phyloP scores from a whole-genome alignment of 805 yeast genomes.

The Spathaspora gorwiae region DNA sequence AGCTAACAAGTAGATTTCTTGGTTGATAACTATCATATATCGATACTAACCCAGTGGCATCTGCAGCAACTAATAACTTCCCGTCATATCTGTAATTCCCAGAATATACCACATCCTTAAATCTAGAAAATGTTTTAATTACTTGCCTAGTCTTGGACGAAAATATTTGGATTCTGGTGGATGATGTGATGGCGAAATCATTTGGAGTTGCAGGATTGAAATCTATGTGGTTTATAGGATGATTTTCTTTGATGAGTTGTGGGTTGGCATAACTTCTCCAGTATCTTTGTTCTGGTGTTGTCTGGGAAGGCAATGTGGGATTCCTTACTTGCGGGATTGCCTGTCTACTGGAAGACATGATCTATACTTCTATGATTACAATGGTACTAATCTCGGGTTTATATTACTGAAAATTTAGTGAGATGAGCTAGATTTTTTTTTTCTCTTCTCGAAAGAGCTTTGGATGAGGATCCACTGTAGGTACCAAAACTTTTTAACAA shows the following conservation, averaged over 20 bases:
- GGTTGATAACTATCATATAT: constrained; percentile 82
- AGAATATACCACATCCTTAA: constrained; percentile 86
- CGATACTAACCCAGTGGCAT: constrained; percentile 89
- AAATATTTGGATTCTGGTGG: constrained; percentile 87
- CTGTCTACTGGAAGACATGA: constrained; percentile 71
- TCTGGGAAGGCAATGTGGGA: constrained; percentile 75
- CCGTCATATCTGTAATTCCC: constrained; percentile 94
- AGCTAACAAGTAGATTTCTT: constrained; percentile 70
- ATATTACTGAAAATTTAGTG: background rate
- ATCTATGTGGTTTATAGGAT: constrained; percentile 80
- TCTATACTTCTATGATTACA: too few relatives aligned
- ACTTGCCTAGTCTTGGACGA: constrained; percentile 94
- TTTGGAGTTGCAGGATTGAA: constrained; percentile 84
- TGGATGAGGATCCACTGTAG: too few relatives aligned
- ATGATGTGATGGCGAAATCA: constrained; percentile 90
- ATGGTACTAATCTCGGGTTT: too few relatives aligned
- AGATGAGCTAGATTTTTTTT: background rate
- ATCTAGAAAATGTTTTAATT: constrained; percentile 75
- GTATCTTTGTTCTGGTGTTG: constrained; percentile 89
- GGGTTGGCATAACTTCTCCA: constrained; percentile 87
- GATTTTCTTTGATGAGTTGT: constrained; percentile 87
- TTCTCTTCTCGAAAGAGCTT: background rate
- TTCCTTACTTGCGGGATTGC: constrained; percentile 62
- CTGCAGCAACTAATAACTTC: constrained; percentile 86
- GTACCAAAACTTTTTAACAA: too few relatives aligned